Percentiles rank a stretch among this genome's conserved stretches.
phyloP scores from a whole-genome alignment of 2,329 filamentous ascomycete species.

The Tolypocladium pustulatum region DNA sequence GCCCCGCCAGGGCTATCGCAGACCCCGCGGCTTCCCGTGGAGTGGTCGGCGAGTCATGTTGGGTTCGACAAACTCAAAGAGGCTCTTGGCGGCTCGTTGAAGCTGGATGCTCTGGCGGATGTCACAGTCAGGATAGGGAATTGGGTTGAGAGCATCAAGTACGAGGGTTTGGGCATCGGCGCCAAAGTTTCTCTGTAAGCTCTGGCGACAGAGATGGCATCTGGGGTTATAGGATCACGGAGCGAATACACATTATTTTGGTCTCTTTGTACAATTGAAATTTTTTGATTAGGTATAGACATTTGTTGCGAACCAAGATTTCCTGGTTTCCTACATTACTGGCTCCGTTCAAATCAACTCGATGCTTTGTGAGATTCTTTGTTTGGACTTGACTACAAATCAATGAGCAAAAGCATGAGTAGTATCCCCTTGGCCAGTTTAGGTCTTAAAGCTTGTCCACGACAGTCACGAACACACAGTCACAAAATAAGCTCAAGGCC shows the following conservation, averaged over 20 bases:
- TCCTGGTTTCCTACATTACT: too few species aligned
- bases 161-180: slow-evolving; percentile 58
- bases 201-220: background rate
- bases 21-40: slow-evolving; percentile 71
- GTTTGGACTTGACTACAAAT: background rate
- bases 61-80: slow-evolving; percentile 74
- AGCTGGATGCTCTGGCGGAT: slow-evolving; percentile 66
- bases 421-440: too few species aligned
- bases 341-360: background rate
- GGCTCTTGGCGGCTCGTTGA: slow-evolving; percentile 70
- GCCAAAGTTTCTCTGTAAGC: slow-evolving; percentile 36
- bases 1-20: slow-evolving; percentile 64
- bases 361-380: background rate
- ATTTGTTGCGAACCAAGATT: background rate
- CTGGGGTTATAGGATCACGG: background rate
- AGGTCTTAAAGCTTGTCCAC: background rate
- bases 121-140: slow-evolving; percentile 65
- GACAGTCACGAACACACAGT: background rate
- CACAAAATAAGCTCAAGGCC: background rate
- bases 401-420: background rate
- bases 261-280: background rate
- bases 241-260: background rate
- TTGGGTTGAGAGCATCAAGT: slow-evolving; percentile 66
- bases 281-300: background rate
- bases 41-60: slow-evolving; percentile 65